Evolutionary conservation across 371 early-diverging fungal species (phyloP).

Genomic region (Apophysomyces variabilis): DNA sequence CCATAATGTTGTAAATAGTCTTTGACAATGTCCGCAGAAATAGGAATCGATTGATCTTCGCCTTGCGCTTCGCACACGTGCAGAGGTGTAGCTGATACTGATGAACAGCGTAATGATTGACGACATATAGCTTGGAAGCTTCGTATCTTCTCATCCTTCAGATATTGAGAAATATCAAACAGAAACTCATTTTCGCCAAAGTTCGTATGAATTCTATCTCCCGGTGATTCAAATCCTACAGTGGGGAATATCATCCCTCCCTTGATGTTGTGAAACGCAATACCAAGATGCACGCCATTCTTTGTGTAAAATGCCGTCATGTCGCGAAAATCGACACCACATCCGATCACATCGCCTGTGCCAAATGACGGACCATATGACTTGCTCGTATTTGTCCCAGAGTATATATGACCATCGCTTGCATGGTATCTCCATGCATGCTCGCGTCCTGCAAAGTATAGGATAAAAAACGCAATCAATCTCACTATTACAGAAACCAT

Average conservation of each 20-base stretch:
- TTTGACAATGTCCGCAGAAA: slow-evolving; percentile 56
- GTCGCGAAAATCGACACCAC: slow-evolving; percentile 84
- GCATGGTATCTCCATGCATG: slow-evolving; percentile 88
- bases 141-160: slow-evolving; percentile 31
- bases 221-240: slow-evolving; percentile 85
- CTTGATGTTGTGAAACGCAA: slow-evolving; percentile 38
- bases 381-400: slow-evolving; percentile 71
- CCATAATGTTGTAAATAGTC: slow-evolving; percentile 73
- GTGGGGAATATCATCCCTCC: slow-evolving; percentile 65
- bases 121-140: slow-evolving; percentile 2
- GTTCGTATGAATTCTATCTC: slow-evolving; percentile 81
- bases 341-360: slow-evolving; percentile 91
- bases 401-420: slow-evolving; percentile 86
- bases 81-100: not conserved
- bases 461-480: not conserved
- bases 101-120: not conserved
- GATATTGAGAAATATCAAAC: slow-evolving; percentile 70
- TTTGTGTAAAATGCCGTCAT: slow-evolving; percentile 85
- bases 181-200: slow-evolving; percentile 72
- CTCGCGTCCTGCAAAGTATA: slow-evolving; percentile 62
- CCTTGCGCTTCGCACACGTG: not conserved
- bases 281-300: slow-evolving; percentile 86
- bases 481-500: not conserved
- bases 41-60: slow-evolving; percentile 25
- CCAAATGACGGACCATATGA: slow-evolving; percentile 87